A percentile compares a stretch with the other conserved stretches of the same genome.
These are phyloP conservation scores for Leccinum longicurvipes DNA, from an alignment of 768 basidiomycete species.

Conservation along the genomic window DNA sequence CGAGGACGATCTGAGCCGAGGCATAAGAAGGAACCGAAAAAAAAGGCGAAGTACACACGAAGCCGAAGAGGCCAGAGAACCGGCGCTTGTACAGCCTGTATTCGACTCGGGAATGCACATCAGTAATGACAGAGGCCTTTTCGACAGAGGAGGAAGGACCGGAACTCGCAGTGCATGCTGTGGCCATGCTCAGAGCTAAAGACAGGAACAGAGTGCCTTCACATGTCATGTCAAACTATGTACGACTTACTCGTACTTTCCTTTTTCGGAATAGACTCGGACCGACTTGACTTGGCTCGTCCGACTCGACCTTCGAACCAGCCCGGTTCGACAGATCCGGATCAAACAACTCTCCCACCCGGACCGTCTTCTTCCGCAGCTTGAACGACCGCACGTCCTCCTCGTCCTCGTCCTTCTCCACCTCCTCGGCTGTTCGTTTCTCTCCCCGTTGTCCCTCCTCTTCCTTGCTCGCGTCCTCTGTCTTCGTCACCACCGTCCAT, in stretches of 20 bases:
- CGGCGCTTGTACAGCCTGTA: conserved; percentile 71
- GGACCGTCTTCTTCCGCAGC: conserved; percentile 59
- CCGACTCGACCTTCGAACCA: conserved; percentile 22
- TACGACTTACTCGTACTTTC: conserved; percentile 1
- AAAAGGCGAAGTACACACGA: conserved; percentile 36
- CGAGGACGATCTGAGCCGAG: conserved; percentile 51
- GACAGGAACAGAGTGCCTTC: background rate
- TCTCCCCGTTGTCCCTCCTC: conserved; percentile 20
- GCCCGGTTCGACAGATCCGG: conserved; percentile 32
- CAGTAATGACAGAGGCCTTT: background rate
- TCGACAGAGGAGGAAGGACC: background rate
- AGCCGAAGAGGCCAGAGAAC: conserved; percentile 59
- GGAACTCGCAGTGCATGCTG: background rate
- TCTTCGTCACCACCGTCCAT: conserved; percentile 62
- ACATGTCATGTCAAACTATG: background rate
- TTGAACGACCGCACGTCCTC: conserved; percentile 57
- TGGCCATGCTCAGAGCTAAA: background rate
- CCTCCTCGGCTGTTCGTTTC: conserved; percentile 36
- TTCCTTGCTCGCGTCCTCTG: background rate
- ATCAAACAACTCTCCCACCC: conserved; percentile 77
- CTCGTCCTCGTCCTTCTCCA: conserved; percentile 51
- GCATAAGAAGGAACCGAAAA: background rate
- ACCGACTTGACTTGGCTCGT: conserved; percentile 8
- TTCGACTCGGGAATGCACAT: background rate
- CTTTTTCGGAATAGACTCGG: conserved; percentile 21